Evolutionary conservation across 768 basidiomycete genomes (phyloP), one percentile per base, ranked within the genome.

Genomic region (Stropharia rugosoannulata): DNA sequence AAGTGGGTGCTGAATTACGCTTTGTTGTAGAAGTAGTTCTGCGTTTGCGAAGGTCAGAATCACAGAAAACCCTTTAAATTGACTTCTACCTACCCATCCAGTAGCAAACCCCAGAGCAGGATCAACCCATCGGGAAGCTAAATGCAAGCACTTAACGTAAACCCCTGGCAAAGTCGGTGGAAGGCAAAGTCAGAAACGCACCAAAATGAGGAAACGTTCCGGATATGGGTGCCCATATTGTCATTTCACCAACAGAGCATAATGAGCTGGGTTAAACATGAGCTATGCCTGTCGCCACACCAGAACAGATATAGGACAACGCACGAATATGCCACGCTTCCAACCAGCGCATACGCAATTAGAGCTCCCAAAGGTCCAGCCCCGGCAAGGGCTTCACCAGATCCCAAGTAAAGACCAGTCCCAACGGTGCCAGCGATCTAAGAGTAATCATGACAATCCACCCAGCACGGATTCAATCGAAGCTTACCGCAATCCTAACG

Each of bases 191-290:
- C n/a, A 52, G 73, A 5, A 9, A 18, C 4, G 41, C 43, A 81
- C 83, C 84, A 66, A 80, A 90, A 69, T 89, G 86, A 18, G 87
- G 86, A 66, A 89, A 90, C 0, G 87, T 85, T 13, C 90, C 90
- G 3, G 89, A 87, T 45, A 90, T 83, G 2, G 89, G 89, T 1
- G 87, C 89, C 70, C 82, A 81, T 4, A 85, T 83, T 16, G 88
- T 86, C 88, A 91, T 87, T 71, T 92, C 90, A 29, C 84, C 88
- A 10, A 90, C 67, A 2, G 84, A 80, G 62, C 86, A 86, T 11
- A 90, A 70, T 4, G 84, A 81, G 3, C 82, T 84, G 12, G 15
- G 19, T 29, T 32, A 19, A n/a, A n/a, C n/a, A 44, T 46, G 4
- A 13, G 2, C 7, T 12, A 9, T 11, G 10, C 12, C 37, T 16